Evolutionary conservation across 176 grass and related monocot genomes (phyloP).

Genomic region (Metroxylon sagu): DNA sequence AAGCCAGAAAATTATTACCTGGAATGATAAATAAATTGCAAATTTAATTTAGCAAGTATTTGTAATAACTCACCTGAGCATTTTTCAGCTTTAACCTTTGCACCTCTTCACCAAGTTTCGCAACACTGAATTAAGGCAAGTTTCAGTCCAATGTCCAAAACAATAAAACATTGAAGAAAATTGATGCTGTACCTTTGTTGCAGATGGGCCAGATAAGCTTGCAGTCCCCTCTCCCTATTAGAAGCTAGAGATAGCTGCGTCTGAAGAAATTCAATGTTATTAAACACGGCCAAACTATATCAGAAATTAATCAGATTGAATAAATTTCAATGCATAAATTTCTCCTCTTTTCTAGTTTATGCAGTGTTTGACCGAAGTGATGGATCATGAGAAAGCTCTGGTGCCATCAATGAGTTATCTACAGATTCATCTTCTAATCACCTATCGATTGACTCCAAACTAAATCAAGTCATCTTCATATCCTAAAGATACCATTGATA

Average conservation of each 20-base stretch:
- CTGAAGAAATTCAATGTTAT: conserved; percentile 1
- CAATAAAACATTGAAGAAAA: conserved; percentile 6
- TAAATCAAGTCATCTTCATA: no score
- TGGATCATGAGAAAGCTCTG: no score
- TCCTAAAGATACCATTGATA: no score
- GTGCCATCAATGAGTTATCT: no score
- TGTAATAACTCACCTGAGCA: conserved; percentile 36
- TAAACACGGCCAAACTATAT: neutral
- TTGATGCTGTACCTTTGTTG: conserved; percentile 52
- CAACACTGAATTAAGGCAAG: conserved; percentile 41
- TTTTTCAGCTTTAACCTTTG: conserved; percentile 54
- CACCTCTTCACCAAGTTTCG: conserved; percentile 57
- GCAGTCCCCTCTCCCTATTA: conserved; percentile 63
- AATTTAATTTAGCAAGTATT: conserved; percentile 7
- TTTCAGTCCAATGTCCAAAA: neutral
- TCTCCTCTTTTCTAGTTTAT: no score
- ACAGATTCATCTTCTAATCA: no score
- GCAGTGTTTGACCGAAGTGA: no score
- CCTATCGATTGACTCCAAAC: no score
- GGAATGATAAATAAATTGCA: conserved; percentile 1
- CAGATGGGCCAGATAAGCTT: conserved; percentile 45
- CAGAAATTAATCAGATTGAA: neutral
- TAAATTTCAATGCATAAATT: no score
- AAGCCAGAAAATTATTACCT: neutral
- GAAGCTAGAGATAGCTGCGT: conserved; percentile 36